Evolutionary conservation across 495 filamentous ascomycete species (phyloP).

Genomic region (Xylaria curta): DNA sequence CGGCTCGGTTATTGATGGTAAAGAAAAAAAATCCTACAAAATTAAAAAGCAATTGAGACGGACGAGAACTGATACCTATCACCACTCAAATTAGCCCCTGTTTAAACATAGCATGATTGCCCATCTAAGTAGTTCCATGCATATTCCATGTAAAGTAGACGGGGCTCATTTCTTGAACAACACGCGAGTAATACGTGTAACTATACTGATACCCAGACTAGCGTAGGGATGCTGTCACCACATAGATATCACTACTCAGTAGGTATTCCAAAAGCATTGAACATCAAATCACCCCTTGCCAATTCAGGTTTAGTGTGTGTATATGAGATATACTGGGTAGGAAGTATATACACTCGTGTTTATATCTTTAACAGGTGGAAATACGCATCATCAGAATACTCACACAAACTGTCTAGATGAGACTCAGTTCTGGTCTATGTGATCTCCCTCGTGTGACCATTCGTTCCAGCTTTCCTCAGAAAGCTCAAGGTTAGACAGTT

Average conservation of each 20-base stretch:
- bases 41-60: background rate
- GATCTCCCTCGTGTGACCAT: background rate
- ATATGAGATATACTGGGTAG: too few species aligned
- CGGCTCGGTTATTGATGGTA: slow-evolving; percentile 4
- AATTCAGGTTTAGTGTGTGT: background rate
- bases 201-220: background rate
- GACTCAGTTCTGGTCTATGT: background rate
- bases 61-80: background rate
- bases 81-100: background rate
- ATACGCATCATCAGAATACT: background rate
- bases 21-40: background rate
- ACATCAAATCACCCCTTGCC: background rate
- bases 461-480: background rate
- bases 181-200: background rate
- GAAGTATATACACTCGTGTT: background rate
- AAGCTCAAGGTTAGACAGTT: background rate
- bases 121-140: background rate
- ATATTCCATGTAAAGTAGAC: background rate
- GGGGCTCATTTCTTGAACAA: background rate
- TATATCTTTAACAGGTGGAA: background rate
- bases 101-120: background rate
- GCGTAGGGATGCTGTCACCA: background rate
- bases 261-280: background rate
- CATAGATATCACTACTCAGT: background rate
- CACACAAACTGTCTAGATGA: too few species aligned